phyloP scores from a whole-genome alignment of 306 rosid species.

The Castanea sativa region DNA sequence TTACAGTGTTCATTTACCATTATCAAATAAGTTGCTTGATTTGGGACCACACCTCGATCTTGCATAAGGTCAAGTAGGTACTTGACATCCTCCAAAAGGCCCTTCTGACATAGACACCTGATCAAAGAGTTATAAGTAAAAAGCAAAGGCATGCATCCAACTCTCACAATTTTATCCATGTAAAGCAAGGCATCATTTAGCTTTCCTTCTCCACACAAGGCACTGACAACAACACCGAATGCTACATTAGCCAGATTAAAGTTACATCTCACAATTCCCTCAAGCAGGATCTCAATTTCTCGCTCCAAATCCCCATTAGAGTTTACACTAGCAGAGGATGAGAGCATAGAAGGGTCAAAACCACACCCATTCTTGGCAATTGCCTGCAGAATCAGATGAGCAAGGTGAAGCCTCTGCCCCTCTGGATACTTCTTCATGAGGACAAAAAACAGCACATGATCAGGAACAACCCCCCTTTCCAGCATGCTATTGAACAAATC shows the following conservation, averaged over 20 bases:
- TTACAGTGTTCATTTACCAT: conserved; percentile 37
- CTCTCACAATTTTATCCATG: conserved; percentile 28
- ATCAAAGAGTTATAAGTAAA: conserved; percentile 43
- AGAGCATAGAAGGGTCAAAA: conserved; percentile 23
- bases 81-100: conserved; percentile 32
- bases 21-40: conserved; percentile 35
- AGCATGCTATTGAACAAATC: conserved; percentile 30
- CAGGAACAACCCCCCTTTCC: conserved; percentile 39
- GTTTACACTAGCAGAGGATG: conserved; percentile 5
- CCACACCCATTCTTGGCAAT: conserved; percentile 45
- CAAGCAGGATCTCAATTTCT: conserved; percentile 35
- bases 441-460: conserved; percentile 40
- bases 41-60: conserved; percentile 28
- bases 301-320: conserved; percentile 13
- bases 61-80: conserved; percentile 34
- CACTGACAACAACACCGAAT: conserved; percentile 25
- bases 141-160: conserved; percentile 35
- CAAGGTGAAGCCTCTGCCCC: conserved; percentile 34
- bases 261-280: conserved; percentile 26
- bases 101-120: conserved; percentile 35
- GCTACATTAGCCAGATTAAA: conserved; percentile 34
- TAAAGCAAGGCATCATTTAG: conserved; percentile 23
- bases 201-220: conserved; percentile 35
- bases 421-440: conserved; percentile 27
- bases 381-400: conserved; percentile 28